Evolutionary conservation across 768 basidiomycete genomes (phyloP).

Genomic region (Pisolithus orientalis): DNA sequence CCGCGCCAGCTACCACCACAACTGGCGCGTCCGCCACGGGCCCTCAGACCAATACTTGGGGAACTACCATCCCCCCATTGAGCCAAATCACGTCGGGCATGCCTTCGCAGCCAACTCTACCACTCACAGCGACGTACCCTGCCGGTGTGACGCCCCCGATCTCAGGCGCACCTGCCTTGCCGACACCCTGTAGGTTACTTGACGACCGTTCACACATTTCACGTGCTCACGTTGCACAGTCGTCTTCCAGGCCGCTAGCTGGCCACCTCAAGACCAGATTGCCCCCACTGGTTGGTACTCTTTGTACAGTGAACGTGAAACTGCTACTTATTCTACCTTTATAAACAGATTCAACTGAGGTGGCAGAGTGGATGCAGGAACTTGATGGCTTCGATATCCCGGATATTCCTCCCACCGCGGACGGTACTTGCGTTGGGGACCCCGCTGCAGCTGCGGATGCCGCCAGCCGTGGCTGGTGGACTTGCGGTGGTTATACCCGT

Average conservation of each 20-base stretch:
- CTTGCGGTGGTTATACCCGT: constrained; percentile 70
- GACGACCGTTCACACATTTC: background rate
- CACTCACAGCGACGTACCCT: constrained; percentile 46
- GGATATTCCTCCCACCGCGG: constrained; percentile 48
- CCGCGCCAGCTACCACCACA: background rate
- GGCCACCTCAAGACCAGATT: constrained; percentile 59
- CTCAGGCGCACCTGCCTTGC: constrained; percentile 60
- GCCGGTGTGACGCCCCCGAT: constrained; percentile 59
- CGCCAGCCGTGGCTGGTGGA: constrained; percentile 81
- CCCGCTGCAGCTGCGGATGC: constrained; percentile 50
- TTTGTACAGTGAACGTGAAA: background rate
- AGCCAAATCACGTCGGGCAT: constrained; percentile 57
- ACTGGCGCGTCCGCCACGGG: background rate
- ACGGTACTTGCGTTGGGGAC: constrained; percentile 65
- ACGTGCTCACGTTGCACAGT: constrained; percentile 26
- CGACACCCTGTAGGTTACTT: constrained; percentile 47
- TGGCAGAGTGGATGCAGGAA: constrained; percentile 72
- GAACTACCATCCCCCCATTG: constrained; percentile 51
- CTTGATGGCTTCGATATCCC: constrained; percentile 69
- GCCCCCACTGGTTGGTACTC: constrained; percentile 49
- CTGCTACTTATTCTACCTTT: background rate
- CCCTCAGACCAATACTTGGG: constrained; percentile 15
- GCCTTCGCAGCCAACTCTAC: constrained; percentile 43
- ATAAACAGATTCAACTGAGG: constrained; percentile 49
- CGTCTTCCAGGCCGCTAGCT: constrained; percentile 39